Conservation (phyloP, 441 rosid species). For the Brassica hybrid region DNA sequence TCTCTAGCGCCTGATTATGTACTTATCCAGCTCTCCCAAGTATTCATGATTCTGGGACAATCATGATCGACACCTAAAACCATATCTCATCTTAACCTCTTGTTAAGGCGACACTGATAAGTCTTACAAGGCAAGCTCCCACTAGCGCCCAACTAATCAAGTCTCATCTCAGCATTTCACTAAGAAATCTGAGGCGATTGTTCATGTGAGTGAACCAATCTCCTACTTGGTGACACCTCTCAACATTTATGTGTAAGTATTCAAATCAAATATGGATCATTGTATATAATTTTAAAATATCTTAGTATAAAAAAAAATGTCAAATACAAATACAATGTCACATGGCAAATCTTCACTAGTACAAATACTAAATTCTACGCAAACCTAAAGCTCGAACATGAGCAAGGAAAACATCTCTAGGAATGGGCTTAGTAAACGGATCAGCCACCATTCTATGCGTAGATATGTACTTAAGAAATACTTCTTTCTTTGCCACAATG, state of each 20-base stretch:
- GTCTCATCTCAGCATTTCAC: conserved; percentile 12
- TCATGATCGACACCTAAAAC: conserved; percentile 14
- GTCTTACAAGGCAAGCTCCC: background rate
- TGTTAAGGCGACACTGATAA: background rate
- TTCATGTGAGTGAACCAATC: conserved; percentile 29
- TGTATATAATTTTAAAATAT: background rate
- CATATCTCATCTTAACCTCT: conserved; percentile 11
- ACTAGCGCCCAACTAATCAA: background rate
- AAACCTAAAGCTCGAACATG: conserved; percentile 1
- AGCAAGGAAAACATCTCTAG: background rate
- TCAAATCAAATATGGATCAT: background rate
- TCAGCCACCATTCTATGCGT: background rate
- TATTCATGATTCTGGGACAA: conserved; percentile 7
- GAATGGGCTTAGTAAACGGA: background rate
- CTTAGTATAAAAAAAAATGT: background rate
- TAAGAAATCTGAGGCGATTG: background rate
- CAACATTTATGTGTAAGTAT: background rate
- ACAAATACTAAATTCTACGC: background rate
- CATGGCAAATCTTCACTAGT: background rate
- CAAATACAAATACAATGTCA: background rate
- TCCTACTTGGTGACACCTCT: background rate
- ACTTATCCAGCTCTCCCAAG: conserved; percentile 4
- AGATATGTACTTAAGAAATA: background rate
- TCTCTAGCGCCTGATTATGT: background rate
- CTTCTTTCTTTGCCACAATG: background rate